Percentiles rank a stretch among this genome's conserved stretches.
Evolutionary conservation across 441 rosid genomes (phyloP).

Genomic region (Pelargonium cotyledonis): DNA sequence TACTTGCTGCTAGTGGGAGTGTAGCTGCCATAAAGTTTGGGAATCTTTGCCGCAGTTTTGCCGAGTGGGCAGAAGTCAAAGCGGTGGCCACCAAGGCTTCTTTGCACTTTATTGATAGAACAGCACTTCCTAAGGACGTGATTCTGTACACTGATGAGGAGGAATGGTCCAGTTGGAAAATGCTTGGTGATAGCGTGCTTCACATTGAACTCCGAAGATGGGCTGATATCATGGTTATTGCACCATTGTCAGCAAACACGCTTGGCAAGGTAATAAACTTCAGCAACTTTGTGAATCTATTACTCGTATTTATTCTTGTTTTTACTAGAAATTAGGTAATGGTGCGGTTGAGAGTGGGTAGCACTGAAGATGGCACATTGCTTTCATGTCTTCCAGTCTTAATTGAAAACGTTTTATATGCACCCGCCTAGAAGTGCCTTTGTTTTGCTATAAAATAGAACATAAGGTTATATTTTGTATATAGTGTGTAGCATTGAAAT

Average conservation of each 20-base stretch:
- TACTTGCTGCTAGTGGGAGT: conserved; percentile 82
- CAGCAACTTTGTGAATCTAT: background rate
- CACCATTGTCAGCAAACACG: conserved; percentile 80
- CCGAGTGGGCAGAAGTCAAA: conserved; percentile 78
- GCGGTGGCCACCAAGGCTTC: conserved; percentile 66
- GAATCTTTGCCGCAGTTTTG: conserved; percentile 66
- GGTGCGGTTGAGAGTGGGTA: too few species aligned
- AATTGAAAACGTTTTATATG: too few species aligned
- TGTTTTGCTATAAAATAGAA: too few species aligned
- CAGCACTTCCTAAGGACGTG: conserved; percentile 58
- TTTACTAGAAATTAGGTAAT: background rate
- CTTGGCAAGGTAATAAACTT: conserved; percentile 57
- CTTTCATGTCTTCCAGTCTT: background rate
- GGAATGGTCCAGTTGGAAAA: conserved; percentile 73
- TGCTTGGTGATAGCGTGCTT: conserved; percentile 67
- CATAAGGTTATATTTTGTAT: too few species aligned
- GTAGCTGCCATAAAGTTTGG: conserved; percentile 83
- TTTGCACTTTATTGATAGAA: conserved; percentile 60
- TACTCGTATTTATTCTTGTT: too few species aligned
- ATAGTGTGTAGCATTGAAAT: too few species aligned
- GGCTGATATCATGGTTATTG: conserved; percentile 85
- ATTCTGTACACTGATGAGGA: conserved; percentile 62
- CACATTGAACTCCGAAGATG: conserved; percentile 76
- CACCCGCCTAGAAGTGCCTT: too few species aligned
- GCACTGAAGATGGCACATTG: background rate